A percentile compares a stretch with the other conserved stretches of the same genome.
phyloP scores from a whole-genome alignment of 2,329 filamentous ascomycete species.

The Paecilomyces fulvus region DNA sequence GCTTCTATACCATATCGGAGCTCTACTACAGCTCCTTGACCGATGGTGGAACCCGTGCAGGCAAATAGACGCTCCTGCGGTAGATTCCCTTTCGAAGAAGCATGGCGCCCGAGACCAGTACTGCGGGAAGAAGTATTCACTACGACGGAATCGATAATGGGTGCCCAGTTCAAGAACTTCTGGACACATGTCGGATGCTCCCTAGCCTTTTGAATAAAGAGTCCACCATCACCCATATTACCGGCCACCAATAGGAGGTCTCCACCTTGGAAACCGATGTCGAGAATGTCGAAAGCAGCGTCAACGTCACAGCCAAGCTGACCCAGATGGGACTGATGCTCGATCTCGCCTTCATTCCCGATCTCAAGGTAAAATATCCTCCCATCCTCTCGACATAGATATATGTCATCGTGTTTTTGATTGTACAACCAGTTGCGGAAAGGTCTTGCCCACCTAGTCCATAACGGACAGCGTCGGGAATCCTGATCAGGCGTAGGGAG shows the following conservation, averaged over 20 bases:
- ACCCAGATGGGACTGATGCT: conserved; percentile 52
- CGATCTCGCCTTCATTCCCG: conserved; percentile 46
- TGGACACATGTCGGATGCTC: conserved; percentile 48
- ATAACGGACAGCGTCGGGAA: conserved; percentile 46
- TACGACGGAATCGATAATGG: conserved; percentile 41
- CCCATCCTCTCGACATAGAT: conserved; percentile 82
- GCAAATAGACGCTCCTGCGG: conserved; percentile 55
- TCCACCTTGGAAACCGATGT: conserved; percentile 55
- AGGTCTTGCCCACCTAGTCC: conserved; percentile 79
- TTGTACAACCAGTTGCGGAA: conserved; percentile 57
- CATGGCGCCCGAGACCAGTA: background rate
- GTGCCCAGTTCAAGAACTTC: conserved; percentile 54
- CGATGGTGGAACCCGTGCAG: conserved; percentile 53
- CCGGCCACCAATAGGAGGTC: conserved; percentile 78
- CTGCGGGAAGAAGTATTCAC: conserved; percentile 13
- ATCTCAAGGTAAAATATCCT: conserved; percentile 65
- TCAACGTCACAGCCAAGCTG: conserved; percentile 66
- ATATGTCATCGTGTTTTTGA: conserved; percentile 65
- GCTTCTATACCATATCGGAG: conserved; percentile 63
- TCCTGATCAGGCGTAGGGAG: conserved; percentile 18
- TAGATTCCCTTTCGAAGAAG: conserved; percentile 13
- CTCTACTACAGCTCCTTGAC: conserved; percentile 57
- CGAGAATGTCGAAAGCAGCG: conserved; percentile 64
- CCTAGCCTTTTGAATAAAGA: conserved; percentile 61
- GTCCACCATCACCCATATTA: conserved; percentile 65